phyloP scores from a whole-genome alignment of 2,329 filamentous ascomycete species.

The Trichoderma aggressivum region DNA sequence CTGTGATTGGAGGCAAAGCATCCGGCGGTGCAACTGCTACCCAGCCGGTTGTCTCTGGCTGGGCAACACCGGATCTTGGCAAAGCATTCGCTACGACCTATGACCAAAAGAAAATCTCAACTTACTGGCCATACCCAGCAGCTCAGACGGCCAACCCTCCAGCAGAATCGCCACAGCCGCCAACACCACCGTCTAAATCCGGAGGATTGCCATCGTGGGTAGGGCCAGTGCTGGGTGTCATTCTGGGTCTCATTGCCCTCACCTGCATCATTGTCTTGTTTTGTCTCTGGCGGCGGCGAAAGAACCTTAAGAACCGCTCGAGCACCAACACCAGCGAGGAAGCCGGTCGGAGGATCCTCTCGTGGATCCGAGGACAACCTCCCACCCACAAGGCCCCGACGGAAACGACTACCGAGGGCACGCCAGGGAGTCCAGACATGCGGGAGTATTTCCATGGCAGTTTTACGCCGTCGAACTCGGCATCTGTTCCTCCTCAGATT shows the following conservation, averaged over 20 bases:
- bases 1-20: slow-evolving; percentile 64
- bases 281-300: slow-evolving; percentile 51
- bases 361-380: slow-evolving; percentile 50
- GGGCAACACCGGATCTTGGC: slow-evolving; percentile 47
- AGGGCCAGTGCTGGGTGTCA: slow-evolving; percentile 59
- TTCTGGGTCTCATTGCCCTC: slow-evolving; percentile 56
- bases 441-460: slow-evolving; percentile 32
- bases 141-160: slow-evolving; percentile 22
- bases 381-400: slow-evolving; percentile 43
- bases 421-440: slow-evolving; percentile 38
- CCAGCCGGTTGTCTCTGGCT: slow-evolving; percentile 57
- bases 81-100: slow-evolving; percentile 56
- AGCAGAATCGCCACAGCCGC: slow-evolving; percentile 24
- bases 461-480: slow-evolving; percentile 5
- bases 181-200: slow-evolving; percentile 17
- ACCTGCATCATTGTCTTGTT: slow-evolving; percentile 49
- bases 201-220: slow-evolving; percentile 53
- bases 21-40: slow-evolving; percentile 68
- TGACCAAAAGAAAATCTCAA: slow-evolving; percentile 52
- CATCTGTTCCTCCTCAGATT: slow-evolving; percentile 1
- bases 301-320: slow-evolving; percentile 35
- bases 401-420: slow-evolving; percentile 43
- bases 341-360: slow-evolving; percentile 45
- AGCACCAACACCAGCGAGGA: slow-evolving; percentile 45
- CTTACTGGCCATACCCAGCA: slow-evolving; percentile 58